Evolutionary conservation across 805 yeast genomes (phyloP).

Genomic region (Isabelozyma gotoi): DNA sequence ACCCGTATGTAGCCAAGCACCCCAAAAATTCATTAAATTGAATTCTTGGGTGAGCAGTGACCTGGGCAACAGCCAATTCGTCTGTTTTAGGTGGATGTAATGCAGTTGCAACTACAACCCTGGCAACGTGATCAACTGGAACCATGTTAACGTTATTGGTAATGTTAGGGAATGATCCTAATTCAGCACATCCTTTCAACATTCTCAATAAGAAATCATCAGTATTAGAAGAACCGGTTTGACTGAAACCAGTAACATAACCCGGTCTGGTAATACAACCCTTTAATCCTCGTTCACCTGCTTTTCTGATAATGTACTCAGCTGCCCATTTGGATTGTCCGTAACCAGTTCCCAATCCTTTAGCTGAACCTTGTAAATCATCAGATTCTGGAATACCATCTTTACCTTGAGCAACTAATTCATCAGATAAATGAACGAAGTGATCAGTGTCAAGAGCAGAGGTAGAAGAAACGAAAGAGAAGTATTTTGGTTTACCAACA

Average conservation of each 20-base stretch:
- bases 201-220: constrained; percentile 94
- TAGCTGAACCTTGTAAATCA: constrained; percentile 75
- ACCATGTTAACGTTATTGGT: constrained; percentile 90
- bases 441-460: constrained; percentile 86
- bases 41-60: constrained; percentile 96
- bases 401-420: constrained; percentile 59
- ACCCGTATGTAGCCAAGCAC: constrained; percentile 69
- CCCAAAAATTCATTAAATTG: constrained; percentile 74
- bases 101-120: constrained; percentile 81
- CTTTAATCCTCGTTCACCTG: constrained; percentile 82
- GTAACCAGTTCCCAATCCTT: constrained; percentile 86
- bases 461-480: constrained; percentile 93
- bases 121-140: constrained; percentile 97
- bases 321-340: constrained; percentile 99
- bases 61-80: constrained; percentile 77
- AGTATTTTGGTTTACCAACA: constrained; percentile 79
- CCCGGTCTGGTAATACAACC: constrained; percentile 96
- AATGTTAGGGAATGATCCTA: constrained; percentile 84
- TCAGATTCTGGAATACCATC: constrained; percentile 82
- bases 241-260: constrained; percentile 84
- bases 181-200: constrained; percentile 90
- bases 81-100: constrained; percentile 64
- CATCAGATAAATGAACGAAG: constrained; percentile 75
- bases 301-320: constrained; percentile 81
- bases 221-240: constrained; percentile 87